Conservation (phyloP, 805 yeast species). For the Yueomyces sp. region DNA sequence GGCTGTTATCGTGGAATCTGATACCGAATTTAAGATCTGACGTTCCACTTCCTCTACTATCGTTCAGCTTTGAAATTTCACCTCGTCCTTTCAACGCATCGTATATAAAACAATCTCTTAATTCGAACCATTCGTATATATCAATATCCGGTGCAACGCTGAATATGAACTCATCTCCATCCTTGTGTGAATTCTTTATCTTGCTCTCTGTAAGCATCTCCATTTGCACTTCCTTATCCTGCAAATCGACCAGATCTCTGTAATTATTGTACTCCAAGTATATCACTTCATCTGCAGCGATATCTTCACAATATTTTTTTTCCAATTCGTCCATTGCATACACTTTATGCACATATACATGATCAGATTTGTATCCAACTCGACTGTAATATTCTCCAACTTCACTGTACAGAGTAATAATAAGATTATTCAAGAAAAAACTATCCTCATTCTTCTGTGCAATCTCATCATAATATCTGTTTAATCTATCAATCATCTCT, state of each 20-base stretch:
- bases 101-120: slow-evolving; percentile 23
- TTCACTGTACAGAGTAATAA: slow-evolving; percentile 52
- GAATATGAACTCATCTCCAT: slow-evolving; percentile 16
- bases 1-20: slow-evolving; percentile 16
- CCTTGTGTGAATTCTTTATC: slow-evolving; percentile 5
- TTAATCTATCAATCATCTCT: slow-evolving; percentile 29
- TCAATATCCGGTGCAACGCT: slow-evolving; percentile 26
- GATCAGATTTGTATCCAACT: slow-evolving; percentile 43
- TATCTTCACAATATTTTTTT: slow-evolving; percentile 6
- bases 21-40: slow-evolving; percentile 20
- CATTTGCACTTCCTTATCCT: slow-evolving; percentile 11
- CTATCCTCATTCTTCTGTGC: slow-evolving; percentile 10
- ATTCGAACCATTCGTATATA: slow-evolving; percentile 31
- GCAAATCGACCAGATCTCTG: slow-evolving; percentile 17
- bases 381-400: slow-evolving; percentile 52
- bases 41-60: slow-evolving; percentile 3
- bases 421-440: slow-evolving; percentile 19
- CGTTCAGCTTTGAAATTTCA: slow-evolving; percentile 10
- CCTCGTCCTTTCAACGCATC: too few relatives aligned
- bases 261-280: slow-evolving; percentile 22
- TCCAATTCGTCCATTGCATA: slow-evolving; percentile 12
- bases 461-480: slow-evolving; percentile 22
- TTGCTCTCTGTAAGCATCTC: slow-evolving; percentile 10
- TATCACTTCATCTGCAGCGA: slow-evolving; percentile 6
- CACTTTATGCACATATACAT: slow-evolving; percentile 26